Evolutionary conservation across 106 monocot species (phyloP).

Genomic region (Narthecium ossifragum): DNA sequence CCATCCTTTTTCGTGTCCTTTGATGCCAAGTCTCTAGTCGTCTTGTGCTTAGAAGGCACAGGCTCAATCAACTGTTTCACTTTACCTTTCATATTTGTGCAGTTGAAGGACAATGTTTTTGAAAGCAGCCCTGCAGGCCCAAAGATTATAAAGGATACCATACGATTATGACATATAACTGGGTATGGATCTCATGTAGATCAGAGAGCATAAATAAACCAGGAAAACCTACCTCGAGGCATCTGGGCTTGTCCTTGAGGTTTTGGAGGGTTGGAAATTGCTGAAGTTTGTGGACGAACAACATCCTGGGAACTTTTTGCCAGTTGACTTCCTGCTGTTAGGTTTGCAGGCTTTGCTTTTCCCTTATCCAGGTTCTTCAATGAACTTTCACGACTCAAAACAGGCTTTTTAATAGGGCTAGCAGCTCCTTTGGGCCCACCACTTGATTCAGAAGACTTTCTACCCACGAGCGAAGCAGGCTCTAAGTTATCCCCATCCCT

Average conservation of each 20-base stretch:
- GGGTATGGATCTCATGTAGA: neutral
- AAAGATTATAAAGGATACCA: neutral
- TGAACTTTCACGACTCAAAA: constrained; percentile 40
- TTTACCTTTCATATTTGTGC: constrained; percentile 33
- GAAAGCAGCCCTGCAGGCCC: constrained; percentile 28
- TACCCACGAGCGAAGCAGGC: constrained; percentile 10
- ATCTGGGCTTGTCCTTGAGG: constrained; percentile 16
- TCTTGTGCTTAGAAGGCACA: constrained; percentile 23
- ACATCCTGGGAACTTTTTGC: constrained; percentile 16
- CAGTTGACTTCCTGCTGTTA: constrained; percentile 9
- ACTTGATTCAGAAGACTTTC: constrained; percentile 14
- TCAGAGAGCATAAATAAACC: neutral
- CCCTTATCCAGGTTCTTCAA: constrained; percentile 34
- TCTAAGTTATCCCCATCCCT: constrained; percentile 18
- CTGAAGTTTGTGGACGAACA: constrained; percentile 14
- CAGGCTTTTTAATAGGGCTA: constrained; percentile 27
- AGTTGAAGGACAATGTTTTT: constrained; percentile 45
- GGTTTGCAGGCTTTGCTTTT: constrained; percentile 19
- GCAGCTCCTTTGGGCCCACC: constrained; percentile 3
- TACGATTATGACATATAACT: neutral
- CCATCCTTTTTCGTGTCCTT: constrained; percentile 24
- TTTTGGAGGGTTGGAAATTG: constrained; percentile 16
- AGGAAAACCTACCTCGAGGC: constrained; percentile 38
- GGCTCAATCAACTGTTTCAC: constrained; percentile 35
- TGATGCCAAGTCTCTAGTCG: constrained; percentile 20